Conservation (phyloP, 768 basidiomycete species). For the Chalciporus pseudorubinellus region DNA sequence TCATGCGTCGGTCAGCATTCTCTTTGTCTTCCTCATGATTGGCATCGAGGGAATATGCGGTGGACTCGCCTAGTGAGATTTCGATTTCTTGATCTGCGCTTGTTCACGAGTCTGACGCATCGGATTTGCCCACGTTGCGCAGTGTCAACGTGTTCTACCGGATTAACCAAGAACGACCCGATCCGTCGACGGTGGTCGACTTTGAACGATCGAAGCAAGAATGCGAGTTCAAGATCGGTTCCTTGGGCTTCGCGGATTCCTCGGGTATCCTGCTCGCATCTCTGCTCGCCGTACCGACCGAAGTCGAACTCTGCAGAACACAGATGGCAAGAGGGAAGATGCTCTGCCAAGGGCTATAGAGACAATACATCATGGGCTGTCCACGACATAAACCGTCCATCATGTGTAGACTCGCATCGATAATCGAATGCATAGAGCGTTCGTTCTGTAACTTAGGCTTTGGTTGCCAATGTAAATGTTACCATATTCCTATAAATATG, state of each 20-base stretch:
- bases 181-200: constrained; percentile 45
- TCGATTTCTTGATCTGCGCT: neutral
- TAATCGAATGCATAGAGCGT: neutral
- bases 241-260: constrained; percentile 83
- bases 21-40: constrained; percentile 72
- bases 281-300: constrained; percentile 45
- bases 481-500: neutral
- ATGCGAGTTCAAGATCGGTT: constrained; percentile 87
- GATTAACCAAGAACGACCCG: constrained; percentile 69
- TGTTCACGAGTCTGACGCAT: neutral
- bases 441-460: neutral
- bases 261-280: constrained; percentile 56
- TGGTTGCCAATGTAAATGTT: neutral
- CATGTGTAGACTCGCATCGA: neutral
- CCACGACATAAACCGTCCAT: no score
- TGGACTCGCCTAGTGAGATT: constrained; percentile 80
- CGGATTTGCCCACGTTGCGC: constrained; percentile 2
- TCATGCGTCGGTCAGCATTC: constrained; percentile 46
- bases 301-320: constrained; percentile 69
- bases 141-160: constrained; percentile 88
- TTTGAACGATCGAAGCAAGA: constrained; percentile 67
- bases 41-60: constrained; percentile 91
- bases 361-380: neutral
- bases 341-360: constrained; percentile 62
- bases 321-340: constrained; percentile 70